Percentiles rank a stretch among this genome's conserved stretches.
phyloP scores from a whole-genome alignment of 2,329 filamentous ascomycete genomes.

The Fusarium verrucosum region DNA sequence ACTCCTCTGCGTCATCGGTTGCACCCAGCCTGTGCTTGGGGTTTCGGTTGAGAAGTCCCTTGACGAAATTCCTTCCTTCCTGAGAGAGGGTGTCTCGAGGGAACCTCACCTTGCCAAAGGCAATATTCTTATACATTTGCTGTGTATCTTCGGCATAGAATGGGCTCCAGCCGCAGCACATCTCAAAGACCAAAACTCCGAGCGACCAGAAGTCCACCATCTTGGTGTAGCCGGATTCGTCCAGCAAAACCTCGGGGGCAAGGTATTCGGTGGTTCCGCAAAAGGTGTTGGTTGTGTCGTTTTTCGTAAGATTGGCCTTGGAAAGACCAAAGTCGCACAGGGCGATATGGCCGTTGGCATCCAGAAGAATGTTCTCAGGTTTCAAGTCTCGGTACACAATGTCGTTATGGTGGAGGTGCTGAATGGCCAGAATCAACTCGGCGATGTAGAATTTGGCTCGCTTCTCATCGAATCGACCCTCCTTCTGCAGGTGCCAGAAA shows the following conservation, averaged over 20 bases:
- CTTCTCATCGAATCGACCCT: slow-evolving; percentile 92
- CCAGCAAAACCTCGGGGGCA: slow-evolving; percentile 91
- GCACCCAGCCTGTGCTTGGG: slow-evolving; percentile 94
- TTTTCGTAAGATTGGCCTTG: slow-evolving; percentile 96
- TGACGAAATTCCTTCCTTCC: slow-evolving; percentile 97
- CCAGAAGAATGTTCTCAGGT: slow-evolving; percentile 95
- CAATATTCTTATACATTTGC: slow-evolving; percentile 99
- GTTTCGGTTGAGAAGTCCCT: slow-evolving; percentile 95
- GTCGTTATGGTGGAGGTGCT: slow-evolving; percentile 95
- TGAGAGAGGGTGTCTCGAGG: slow-evolving; percentile 92
- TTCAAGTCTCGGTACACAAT: slow-evolving; percentile 98
- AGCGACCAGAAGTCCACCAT: slow-evolving; percentile 99
- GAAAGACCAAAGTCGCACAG: slow-evolving; percentile 97
- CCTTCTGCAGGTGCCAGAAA: slow-evolving; percentile 98
- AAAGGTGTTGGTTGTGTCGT: slow-evolving; percentile 98
- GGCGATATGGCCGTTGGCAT: slow-evolving; percentile 97
- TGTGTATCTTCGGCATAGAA: slow-evolving; percentile 99
- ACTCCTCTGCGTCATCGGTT: slow-evolving; percentile 88
- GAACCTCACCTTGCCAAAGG: slow-evolving; percentile 97
- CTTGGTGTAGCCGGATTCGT: slow-evolving; percentile 98
- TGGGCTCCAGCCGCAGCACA: slow-evolving; percentile 99
- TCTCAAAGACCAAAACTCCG: slow-evolving; percentile 96
- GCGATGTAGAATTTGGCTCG: slow-evolving; percentile 99
- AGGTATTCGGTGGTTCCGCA: slow-evolving; percentile 98
- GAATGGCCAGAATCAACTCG: slow-evolving; percentile 92